These are phyloP conservation scores for Barnettozyma californica DNA, from an alignment of 805 yeast genomes.

Conservation along the genomic window DNA sequence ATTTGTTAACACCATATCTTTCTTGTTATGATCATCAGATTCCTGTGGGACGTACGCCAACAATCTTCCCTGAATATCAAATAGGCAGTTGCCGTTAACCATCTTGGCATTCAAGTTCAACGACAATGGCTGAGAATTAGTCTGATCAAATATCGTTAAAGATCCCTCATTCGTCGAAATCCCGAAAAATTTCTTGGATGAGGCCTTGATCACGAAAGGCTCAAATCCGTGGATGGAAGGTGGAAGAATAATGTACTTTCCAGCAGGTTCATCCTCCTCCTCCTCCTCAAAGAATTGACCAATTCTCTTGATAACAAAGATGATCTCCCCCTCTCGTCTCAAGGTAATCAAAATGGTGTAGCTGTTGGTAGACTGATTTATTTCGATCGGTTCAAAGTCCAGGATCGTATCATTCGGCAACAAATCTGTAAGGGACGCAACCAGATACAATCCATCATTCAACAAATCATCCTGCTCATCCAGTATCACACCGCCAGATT, in stretches of 20 bases:
- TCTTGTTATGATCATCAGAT: neutral
- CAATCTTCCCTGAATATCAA: conserved; percentile 38
- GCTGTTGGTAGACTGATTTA: conserved; percentile 17
- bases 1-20: conserved; percentile 6
- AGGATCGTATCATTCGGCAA: conserved; percentile 15
- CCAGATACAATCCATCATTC: conserved; percentile 25
- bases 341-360: conserved; percentile 19
- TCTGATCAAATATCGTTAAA: conserved; percentile 22
- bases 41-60: conserved; percentile 32
- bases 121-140: conserved; percentile 15
- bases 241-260: conserved; percentile 21
- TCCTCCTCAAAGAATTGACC: conserved; percentile 20
- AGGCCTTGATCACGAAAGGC: conserved; percentile 22
- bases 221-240: conserved; percentile 22
- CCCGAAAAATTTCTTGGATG: conserved; percentile 18
- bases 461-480: conserved; percentile 7
- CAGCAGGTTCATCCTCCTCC: conserved; percentile 4
- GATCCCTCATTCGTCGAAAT: conserved; percentile 27
- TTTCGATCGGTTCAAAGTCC: conserved; percentile 23
- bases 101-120: conserved; percentile 15
- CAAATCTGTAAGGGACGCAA: conserved; percentile 20
- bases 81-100: conserved; percentile 34
- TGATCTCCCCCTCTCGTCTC: conserved; percentile 9
- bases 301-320: conserved; percentile 13
- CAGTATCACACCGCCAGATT: conserved; percentile 1